These are phyloP conservation scores for Lepidium didymum DNA, from an alignment of 345 rosid genomes.

Conservation along the genomic window DNA sequence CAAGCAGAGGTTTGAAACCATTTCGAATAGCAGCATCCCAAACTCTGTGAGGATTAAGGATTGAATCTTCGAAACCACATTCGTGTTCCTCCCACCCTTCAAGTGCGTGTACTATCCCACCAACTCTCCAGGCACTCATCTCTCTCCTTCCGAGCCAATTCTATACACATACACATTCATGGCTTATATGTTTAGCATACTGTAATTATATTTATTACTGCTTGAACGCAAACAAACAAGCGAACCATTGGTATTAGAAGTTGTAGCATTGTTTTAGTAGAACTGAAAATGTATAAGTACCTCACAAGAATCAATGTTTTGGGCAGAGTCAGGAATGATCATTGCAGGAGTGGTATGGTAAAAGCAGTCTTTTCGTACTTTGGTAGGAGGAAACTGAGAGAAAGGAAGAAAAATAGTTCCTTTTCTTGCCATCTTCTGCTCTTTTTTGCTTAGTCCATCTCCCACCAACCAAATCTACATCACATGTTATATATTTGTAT, in stretches of 20 bases:
- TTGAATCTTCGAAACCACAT: conserved; percentile 38
- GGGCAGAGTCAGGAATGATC: conserved; percentile 40
- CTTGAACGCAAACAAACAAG: background rate
- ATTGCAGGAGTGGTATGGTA: conserved; percentile 61
- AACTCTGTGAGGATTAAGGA: conserved; percentile 24
- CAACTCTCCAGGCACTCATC: conserved; percentile 70
- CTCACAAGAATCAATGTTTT: conserved; percentile 77
- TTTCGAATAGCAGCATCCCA: conserved; percentile 56
- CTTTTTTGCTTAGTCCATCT: conserved; percentile 38
- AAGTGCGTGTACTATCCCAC: conserved; percentile 56
- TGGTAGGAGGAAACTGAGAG: conserved; percentile 50
- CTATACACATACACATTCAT: conserved; percentile 9
- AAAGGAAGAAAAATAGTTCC: conserved; percentile 62
- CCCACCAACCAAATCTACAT: conserved; percentile 61
- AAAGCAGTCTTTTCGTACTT: conserved; percentile 41
- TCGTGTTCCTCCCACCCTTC: conserved; percentile 64
- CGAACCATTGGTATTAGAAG: background rate
- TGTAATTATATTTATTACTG: background rate
- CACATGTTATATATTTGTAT: background rate
- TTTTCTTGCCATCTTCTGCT: conserved; percentile 44
- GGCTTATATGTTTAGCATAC: background rate
- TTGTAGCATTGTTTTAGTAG: background rate
- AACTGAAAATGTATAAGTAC: conserved; percentile 19
- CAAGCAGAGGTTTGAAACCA: conserved; percentile 46
- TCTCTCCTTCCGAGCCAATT: conserved; percentile 73